Percentiles rank a stretch among this genome's conserved stretches.
These are phyloP conservation scores for Aspergillus neoniger DNA, from an alignment of 2,329 filamentous ascomycete species.

Conservation along the genomic window DNA sequence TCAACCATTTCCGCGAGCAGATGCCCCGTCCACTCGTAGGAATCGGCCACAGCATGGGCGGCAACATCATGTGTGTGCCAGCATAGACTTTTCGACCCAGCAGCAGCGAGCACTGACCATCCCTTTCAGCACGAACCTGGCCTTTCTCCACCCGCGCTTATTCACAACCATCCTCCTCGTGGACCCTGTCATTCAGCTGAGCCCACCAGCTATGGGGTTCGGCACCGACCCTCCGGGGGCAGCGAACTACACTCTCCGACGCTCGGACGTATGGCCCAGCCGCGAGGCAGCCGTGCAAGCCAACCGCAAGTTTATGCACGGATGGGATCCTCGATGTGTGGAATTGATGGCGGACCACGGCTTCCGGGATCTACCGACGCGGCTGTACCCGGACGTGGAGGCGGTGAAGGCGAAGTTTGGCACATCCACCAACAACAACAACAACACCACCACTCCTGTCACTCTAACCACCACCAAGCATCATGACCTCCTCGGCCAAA, in stretches of 20 bases:
- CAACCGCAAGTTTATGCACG: conserved; percentile 2
- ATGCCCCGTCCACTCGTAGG: conserved; percentile 22
- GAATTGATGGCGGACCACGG: conserved; percentile 11
- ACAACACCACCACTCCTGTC: not conserved
- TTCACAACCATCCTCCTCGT: conserved; percentile 13
- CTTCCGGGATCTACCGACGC: conserved; percentile 16
- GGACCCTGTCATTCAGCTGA: conserved; percentile 13
- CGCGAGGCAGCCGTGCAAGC: conserved; percentile 4
- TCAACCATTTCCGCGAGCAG: conserved; percentile 9
- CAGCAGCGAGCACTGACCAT: not conserved
- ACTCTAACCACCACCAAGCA: conserved; percentile 15
- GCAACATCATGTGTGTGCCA: not conserved
- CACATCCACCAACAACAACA: not conserved
- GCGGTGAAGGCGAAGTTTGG: not conserved
- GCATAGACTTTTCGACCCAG: not conserved
- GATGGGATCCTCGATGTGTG: conserved; percentile 14
- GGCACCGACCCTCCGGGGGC: not conserved
- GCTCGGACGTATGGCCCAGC: conserved; percentile 14
- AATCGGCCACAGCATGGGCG: conserved; percentile 23
- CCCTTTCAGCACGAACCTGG: not conserved
- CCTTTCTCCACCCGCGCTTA: conserved; percentile 8
- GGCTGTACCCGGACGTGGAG: conserved; percentile 4
- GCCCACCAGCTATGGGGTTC: not conserved
- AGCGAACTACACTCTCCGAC: conserved; percentile 3
- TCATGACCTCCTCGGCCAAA: not conserved